Evolutionary conservation across 1,284 basidiomycete species (phyloP).

Genomic region (Apiotrichum sp.): DNA sequence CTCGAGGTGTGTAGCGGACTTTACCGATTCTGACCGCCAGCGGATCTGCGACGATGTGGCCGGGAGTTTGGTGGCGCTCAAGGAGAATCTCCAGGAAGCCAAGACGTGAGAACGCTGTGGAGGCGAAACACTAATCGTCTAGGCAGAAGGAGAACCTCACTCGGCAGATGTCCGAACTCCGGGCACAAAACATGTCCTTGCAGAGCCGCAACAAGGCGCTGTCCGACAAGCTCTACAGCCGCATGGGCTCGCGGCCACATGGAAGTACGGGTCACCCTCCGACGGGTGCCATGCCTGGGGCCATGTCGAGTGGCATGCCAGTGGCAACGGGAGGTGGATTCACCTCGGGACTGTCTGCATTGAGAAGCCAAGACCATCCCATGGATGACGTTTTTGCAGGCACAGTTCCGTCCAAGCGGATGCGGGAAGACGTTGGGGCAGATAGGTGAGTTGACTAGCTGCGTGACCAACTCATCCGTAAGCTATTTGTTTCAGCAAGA

Average conservation of each 20-base stretch:
- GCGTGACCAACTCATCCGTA: too few species aligned
- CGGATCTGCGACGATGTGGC: background rate
- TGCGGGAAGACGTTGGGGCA: background rate
- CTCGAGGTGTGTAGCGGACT: conserved; percentile 1
- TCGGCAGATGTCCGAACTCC: background rate
- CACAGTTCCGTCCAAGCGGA: too few species aligned
- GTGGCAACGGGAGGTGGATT: too few species aligned
- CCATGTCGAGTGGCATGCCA: background rate
- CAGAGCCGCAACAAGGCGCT: background rate
- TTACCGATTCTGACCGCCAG: background rate
- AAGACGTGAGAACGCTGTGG: background rate
- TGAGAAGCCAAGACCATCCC: too few species aligned
- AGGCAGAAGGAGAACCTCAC: background rate
- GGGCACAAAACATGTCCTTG: background rate
- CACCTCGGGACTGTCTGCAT: too few species aligned
- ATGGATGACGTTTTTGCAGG: too few species aligned
- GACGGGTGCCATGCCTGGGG: too few species aligned
- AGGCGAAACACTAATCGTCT: too few species aligned
- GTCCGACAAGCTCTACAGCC: background rate
- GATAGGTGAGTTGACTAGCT: background rate
- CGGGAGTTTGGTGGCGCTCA: background rate
- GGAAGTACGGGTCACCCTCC: too few species aligned
- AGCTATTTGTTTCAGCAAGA: too few species aligned
- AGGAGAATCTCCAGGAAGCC: background rate
- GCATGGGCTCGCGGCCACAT: background rate